Conservation (phyloP, 192 early-diverging fungal species). For the Gonapodya prolifera region DNA sequence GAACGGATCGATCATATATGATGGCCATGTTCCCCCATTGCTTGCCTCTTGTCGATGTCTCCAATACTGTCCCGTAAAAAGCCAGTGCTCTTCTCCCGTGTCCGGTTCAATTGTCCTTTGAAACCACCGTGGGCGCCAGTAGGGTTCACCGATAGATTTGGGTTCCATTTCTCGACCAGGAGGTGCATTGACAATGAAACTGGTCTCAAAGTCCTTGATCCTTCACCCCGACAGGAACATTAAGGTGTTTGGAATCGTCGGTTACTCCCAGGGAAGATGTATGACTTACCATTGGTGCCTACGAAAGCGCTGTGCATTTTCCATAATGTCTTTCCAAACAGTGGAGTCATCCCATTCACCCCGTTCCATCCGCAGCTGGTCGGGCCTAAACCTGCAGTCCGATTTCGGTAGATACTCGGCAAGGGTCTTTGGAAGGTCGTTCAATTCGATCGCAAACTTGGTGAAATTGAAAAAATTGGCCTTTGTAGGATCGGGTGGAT, state of each 20-base stretch:
- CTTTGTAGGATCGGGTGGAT: slow-evolving; percentile 14
- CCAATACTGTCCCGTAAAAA: slow-evolving; percentile 26
- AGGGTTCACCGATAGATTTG: slow-evolving; percentile 27
- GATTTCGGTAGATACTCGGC: slow-evolving; percentile 54
- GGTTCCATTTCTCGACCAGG: slow-evolving; percentile 4
- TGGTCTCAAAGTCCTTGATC: slow-evolving; percentile 39
- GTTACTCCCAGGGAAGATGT: neutral
- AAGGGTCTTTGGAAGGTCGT: slow-evolving; percentile 47
- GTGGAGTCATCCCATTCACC: slow-evolving; percentile 68
- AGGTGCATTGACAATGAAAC: slow-evolving; percentile 17
- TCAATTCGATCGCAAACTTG: slow-evolving; percentile 48
- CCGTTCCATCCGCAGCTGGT: slow-evolving; percentile 76
- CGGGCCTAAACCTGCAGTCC: slow-evolving; percentile 71
- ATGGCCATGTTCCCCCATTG: neutral
- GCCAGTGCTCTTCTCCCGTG: slow-evolving; percentile 53
- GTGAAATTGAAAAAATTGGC: slow-evolving; percentile 55
- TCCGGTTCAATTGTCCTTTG: slow-evolving; percentile 46
- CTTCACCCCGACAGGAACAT: slow-evolving; percentile 31
- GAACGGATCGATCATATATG: neutral
- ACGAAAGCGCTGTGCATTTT: slow-evolving; percentile 54
- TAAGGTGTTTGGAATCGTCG: neutral
- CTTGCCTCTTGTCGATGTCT: neutral
- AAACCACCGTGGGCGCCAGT: slow-evolving; percentile 72
- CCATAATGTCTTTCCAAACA: slow-evolving; percentile 54
- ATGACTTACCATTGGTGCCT: neutral